Base-by-base conservation (phyloP, 805 yeast species). In the Ogataea zsoltii region DNA sequence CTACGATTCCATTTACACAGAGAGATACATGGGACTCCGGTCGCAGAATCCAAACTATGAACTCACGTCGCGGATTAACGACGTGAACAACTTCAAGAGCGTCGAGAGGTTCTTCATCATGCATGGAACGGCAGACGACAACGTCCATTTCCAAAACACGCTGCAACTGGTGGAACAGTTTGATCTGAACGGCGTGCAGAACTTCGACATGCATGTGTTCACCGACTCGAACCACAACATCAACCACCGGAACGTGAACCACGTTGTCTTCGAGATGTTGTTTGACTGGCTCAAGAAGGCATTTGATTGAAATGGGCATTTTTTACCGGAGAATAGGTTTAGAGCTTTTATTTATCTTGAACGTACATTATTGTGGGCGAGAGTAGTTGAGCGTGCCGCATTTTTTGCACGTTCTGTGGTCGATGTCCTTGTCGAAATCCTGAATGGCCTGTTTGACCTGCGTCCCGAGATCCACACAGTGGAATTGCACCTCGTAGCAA, bases 211-310 rank as follows among this genome's bases (percentile, higher is more conserved):
- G 69, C 90, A 83, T 55, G 76, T 90, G 12, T 94, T 84, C 68
- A 98, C 99, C 0, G 99, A 94, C 63, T 86, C 96, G 18, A 92
- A 91, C 60, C 99, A 94, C 63, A 74, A 83, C 38, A 92, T 94
- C 36, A 66, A 65, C 41, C 82, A 74, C 62, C 95, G 94, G 66
- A 88, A 89, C 62, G 96, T 96, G 3, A 79, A 82, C 61, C 66
- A 69, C 11, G 74, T 90, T 30, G 84, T 94, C 9, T 88, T 78
- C 62, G 87, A 82, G 54, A 82, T 85, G 62, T 65, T 94, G 36
- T 72, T 74, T 51, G 62, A 66, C 42, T 91, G 98, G 98, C 55
- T 85, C 54, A 57, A 62, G 38, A 69, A 75, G 52, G 88, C 88
- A 0, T 84, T 81, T 54, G 61, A 51, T 25, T 41, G 40, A n/a